phyloP scores from a whole-genome alignment of 257 asterid species.

The Solanum megistacrolobum region DNA sequence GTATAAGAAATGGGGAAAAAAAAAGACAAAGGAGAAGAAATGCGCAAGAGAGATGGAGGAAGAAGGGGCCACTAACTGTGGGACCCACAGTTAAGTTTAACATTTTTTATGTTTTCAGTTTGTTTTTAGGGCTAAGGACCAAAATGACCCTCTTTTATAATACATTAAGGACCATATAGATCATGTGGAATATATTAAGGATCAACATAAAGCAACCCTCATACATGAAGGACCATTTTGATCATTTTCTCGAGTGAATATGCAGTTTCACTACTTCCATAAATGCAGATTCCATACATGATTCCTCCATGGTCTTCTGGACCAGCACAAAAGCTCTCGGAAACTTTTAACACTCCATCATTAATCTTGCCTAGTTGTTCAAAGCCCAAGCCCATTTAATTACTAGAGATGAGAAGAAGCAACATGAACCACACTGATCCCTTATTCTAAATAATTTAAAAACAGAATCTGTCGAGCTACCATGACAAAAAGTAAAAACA shows the following conservation, averaged over 20 bases:
- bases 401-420: neutral
- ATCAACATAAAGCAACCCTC: no score
- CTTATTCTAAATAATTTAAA: neutral
- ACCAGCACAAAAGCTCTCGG: neutral
- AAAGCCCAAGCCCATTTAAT: neutral
- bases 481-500: neutral
- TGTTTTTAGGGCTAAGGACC: no score
- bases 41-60: no score
- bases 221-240: no score
- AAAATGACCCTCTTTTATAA: no score
- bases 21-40: no score
- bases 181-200: no score
- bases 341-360: neutral
- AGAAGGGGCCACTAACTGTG: no score
- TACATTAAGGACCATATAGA: no score
- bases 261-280: neutral
- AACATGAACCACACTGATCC: neutral
- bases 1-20: no score
- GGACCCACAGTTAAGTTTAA: no score
- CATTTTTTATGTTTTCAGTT: no score
- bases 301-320: neutral
- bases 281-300: neutral
- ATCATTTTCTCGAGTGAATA: neutral
- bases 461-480: neutral
- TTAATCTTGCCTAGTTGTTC: neutral